Evolutionary conservation across 495 filamentous ascomycete species (phyloP), one percentile per base, ranked within the genome.

Genomic region (Tirmania nivea): DNA sequence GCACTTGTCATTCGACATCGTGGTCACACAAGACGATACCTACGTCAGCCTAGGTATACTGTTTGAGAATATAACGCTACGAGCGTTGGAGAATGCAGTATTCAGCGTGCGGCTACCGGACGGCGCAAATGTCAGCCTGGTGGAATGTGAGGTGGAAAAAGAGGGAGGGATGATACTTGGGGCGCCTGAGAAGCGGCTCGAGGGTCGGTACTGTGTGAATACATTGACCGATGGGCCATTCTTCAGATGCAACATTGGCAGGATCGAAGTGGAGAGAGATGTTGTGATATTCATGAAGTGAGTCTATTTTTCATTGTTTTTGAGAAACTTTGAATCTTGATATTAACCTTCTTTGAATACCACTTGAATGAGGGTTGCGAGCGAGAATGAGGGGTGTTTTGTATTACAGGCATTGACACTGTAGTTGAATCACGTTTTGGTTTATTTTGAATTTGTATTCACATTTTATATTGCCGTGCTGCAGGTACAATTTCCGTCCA

Each of bases 181-280:
- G 31, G 49, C 57, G 45, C 57, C 57, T 36, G 52, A 59, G 34
- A 45, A 53, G 35, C 50, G 57, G 35, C 57, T 59, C 21, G 51
- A 59, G 20, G 34, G 54, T 11, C 54, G 57, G 25, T 52, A 55
- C 17, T 59, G 57, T 49, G 57, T 56, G 35, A 59, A 59, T 55
- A 59, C 58, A 54, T 59, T 59, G 47, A 52, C 57, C 54, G 57
- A 58, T 53, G 57, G 57, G 52, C 58, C 57, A 20, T 59, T 59
- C 56, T 59, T 59, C 52, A 56, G 58, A 55, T 59, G 57, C 58
- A 58, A 59, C 51, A 53, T 59, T 48, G 57, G 57, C 42, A 25
- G 57, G 34, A 52, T 59, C 10, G 57, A 50, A 35, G 57, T 53
- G 36, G 57, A 56, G 34, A 58, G 58, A 35, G 57, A 59, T 50